Evolutionary conservation across 805 yeast genomes (phyloP), one percentile per base, ranked within the genome.

Genomic region (Monosporozyma unispora): DNA sequence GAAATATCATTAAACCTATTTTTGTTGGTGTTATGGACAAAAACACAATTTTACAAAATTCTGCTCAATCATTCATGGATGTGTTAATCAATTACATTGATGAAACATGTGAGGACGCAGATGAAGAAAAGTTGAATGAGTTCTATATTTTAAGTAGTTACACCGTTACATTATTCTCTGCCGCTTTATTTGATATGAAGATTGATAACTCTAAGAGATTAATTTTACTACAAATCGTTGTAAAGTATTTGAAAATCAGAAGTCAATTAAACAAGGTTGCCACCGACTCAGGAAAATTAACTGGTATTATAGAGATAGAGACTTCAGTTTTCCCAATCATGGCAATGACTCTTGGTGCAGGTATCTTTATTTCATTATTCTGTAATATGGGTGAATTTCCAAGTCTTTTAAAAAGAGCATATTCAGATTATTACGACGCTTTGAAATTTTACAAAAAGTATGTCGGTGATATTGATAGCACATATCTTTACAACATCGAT

Each of bases 341-440:
- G 2, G 61, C 71, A 8, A 59, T 68, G 4, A 57, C 70, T 5
- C 61, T 76, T 45, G 85, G 80, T 48, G 72, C 75, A 45, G 73
- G 78, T 9, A 59, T 79, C 23, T 68, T 78, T 22, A 51, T 77
- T 21, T 75, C 78, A 1, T 59, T 81, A 21, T 75, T 80, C 48
- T 73, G 80, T 33, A 50, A 50, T 29, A 46, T 38, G 14, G 57
- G 51, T 11, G 48, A 48, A 9, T 44, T 53, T 2, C 58, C 56
- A 27, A 49, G 45, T 27, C 39, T 56, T 10, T 22, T 54, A 12
- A 50, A 23, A 11, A 22, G 19, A 2, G 53, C 51, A 2, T 57
- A 50, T 25, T 23, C 37, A n/a, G 53, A 51, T 40, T 54, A 49
- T 39, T 45, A 44, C 21, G 44, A 49, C 10, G 47, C 52, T 1